Evolutionary conservation across 371 early-diverging fungal genomes (phyloP).

Genomic region (Mortierella sp.): DNA sequence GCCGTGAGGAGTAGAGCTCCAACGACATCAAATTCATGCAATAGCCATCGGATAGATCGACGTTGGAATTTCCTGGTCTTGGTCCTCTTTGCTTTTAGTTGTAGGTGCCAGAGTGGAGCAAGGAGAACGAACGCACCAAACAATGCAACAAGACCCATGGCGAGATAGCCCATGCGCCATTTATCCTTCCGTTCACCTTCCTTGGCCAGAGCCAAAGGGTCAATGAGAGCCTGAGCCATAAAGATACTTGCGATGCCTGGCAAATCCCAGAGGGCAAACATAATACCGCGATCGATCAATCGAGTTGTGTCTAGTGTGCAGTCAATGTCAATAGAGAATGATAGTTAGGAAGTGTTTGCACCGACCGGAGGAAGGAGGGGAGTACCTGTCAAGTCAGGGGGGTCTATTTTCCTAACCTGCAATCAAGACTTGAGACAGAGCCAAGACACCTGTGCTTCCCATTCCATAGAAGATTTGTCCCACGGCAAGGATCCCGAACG

Average conservation of each 20-base stretch:
- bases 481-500: slow-evolving; percentile 39
- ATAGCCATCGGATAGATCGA: slow-evolving; percentile 20
- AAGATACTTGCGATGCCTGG: slow-evolving; percentile 8
- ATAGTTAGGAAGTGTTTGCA: not conserved
- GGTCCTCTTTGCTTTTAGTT: slow-evolving; percentile 27
- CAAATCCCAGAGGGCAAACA: slow-evolving; percentile 17
- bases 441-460: slow-evolving; percentile 42
- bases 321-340: too few relatives aligned
- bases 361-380: not conserved
- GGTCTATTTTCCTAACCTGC: slow-evolving; percentile 39
- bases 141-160: slow-evolving; percentile 46
- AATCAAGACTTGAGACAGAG: slow-evolving; percentile 51
- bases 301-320: slow-evolving; percentile 18
- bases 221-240: slow-evolving; percentile 18
- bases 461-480: slow-evolving; percentile 54
- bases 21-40: slow-evolving; percentile 43
- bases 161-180: slow-evolving; percentile 13
- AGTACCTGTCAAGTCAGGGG: not conserved
- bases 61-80: not conserved
- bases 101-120: slow-evolving; percentile 31
- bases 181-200: not conserved
- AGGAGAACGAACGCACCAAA: slow-evolving; percentile 26
- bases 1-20: slow-evolving; percentile 50
- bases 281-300: slow-evolving; percentile 13
- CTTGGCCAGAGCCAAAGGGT: slow-evolving; percentile 30